A percentile compares a stretch with the other conserved stretches of the same genome.
These are phyloP conservation scores for Sporothrix curviconia DNA, from an alignment of 2,329 filamentous ascomycete species.

Conservation along the genomic window DNA sequence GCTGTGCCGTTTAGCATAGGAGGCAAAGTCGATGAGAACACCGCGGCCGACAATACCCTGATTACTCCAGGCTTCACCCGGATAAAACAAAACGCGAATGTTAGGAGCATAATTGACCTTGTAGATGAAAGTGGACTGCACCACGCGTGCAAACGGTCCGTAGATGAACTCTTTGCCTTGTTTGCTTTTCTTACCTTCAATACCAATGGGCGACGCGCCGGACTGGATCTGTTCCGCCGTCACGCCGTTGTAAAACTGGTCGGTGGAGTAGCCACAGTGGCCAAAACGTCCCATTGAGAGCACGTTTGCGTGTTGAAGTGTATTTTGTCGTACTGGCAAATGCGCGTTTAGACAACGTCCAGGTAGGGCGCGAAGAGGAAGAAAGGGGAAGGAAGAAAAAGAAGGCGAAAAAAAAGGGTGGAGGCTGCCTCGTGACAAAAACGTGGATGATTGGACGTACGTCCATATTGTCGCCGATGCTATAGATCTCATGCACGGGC, in stretches of 20 bases:
- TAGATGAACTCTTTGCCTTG: neutral
- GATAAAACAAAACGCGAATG: neutral
- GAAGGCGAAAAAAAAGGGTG: neutral
- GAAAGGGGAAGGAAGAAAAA: neutral
- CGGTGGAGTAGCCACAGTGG: neutral
- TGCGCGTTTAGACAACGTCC: neutral
- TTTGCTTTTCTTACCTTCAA: neutral
- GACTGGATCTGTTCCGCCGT: neutral
- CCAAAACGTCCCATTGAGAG: neutral
- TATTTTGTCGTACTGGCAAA: neutral
- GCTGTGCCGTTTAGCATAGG: neutral
- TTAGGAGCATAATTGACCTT: neutral
- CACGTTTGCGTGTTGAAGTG: neutral
- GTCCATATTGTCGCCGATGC: neutral
- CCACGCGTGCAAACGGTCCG: neutral
- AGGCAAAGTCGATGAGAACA: neutral
- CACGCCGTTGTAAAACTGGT: neutral
- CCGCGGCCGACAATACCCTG: constrained; percentile 1
- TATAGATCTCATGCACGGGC: neutral
- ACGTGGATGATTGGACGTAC: neutral
- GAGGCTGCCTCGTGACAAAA: too few relatives aligned
- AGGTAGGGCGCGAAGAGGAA: too few relatives aligned
- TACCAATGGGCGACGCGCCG: neutral
- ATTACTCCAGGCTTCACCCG: neutral
- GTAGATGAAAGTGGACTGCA: neutral